Evolutionary conservation across 805 yeast genomes (phyloP).

Genomic region (Cyberlindnera saturnus): DNA sequence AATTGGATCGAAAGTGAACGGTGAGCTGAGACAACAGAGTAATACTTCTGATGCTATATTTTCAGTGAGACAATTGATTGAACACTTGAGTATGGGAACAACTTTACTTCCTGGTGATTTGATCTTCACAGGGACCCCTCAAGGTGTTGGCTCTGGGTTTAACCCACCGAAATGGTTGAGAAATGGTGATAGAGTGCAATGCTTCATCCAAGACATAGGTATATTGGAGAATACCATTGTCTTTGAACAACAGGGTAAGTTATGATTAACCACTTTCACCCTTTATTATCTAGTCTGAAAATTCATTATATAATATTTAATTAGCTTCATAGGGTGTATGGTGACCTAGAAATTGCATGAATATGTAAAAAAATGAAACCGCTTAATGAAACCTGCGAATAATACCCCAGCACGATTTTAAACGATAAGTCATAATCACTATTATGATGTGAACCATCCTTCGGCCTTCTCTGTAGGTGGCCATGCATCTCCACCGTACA

Average conservation of each 20-base stretch:
- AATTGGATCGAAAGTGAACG: constrained; percentile 39
- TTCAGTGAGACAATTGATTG: constrained; percentile 34
- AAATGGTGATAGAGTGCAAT: constrained; percentile 38
- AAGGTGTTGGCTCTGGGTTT: constrained; percentile 46
- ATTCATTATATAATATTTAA: too few species aligned
- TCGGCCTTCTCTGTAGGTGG: too few species aligned
- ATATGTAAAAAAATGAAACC: background rate
- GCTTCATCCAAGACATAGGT: constrained; percentile 39
- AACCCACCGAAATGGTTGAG: constrained; percentile 36
- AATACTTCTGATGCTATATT: constrained; percentile 45
- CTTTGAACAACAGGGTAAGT: constrained; percentile 4
- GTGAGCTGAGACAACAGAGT: constrained; percentile 39
- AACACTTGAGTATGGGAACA: constrained; percentile 44
- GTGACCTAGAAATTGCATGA: background rate
- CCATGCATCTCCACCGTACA: too few species aligned
- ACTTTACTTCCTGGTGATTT: constrained; percentile 49
- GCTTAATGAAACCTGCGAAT: too few species aligned
- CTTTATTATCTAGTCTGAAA: too few species aligned
- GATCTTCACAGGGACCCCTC: constrained; percentile 52
- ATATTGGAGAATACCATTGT: constrained; percentile 29
- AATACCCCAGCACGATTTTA: too few species aligned
- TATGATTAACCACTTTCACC: background rate
- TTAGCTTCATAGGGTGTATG: too few species aligned
- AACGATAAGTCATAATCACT: too few species aligned
- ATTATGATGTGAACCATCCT: too few species aligned